These are phyloP conservation scores for Colletotrichum sp. DNA, from an alignment of 2,329 filamentous ascomycete genomes.

Conservation along the genomic window DNA sequence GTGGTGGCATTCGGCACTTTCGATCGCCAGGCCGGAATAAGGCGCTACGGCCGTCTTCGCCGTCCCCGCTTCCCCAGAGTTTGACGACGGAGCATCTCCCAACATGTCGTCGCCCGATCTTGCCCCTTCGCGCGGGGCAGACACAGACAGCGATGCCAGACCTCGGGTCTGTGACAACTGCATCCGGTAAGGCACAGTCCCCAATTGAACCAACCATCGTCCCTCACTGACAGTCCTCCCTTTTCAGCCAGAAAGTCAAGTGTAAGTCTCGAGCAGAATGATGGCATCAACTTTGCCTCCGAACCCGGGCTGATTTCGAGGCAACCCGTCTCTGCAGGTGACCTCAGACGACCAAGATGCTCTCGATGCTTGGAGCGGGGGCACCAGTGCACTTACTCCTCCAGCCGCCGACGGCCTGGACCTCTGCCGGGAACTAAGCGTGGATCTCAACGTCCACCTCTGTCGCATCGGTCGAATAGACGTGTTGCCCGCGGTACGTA, in stretches of 20 bases:
- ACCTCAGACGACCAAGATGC: neutral
- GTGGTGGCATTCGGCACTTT: neutral
- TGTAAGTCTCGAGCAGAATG: neutral
- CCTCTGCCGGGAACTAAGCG: neutral
- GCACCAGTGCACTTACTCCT: conserved; percentile 12
- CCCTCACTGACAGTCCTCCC: neutral
- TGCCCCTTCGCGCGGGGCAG: neutral
- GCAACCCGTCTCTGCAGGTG: neutral
- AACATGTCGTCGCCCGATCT: neutral
- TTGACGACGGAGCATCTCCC: neutral
- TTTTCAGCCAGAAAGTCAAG: neutral
- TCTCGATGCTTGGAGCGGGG: neutral
- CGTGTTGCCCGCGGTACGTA: neutral
- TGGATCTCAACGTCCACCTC: neutral
- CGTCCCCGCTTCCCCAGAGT: neutral
- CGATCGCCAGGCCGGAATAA: neutral
- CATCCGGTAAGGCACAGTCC: neutral
- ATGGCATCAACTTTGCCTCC: neutral
- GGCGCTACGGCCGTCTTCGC: neutral
- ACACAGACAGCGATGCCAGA: neutral
- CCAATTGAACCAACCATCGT: neutral
- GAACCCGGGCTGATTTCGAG: neutral
- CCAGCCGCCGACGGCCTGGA: conserved; percentile 15
- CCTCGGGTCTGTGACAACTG: neutral
- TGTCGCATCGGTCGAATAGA: neutral